Conservation (phyloP, 1,284 basidiomycete genomes). For the Pisolithus thermaeus region DNA sequence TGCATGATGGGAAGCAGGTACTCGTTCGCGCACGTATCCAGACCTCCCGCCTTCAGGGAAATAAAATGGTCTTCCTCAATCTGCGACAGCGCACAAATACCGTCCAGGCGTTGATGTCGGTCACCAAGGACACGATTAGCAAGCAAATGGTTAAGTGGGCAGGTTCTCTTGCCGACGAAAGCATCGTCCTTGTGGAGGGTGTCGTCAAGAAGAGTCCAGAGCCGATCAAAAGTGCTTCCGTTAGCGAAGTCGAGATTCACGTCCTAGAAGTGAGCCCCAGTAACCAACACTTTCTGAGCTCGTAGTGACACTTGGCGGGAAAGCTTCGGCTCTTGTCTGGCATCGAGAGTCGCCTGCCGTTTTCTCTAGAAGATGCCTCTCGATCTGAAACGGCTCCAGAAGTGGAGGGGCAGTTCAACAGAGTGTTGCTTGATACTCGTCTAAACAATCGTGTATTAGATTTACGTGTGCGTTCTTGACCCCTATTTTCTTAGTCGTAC, state of each 20-base stretch:
- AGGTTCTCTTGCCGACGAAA: constrained; percentile 75
- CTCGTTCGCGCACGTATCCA: constrained; percentile 89
- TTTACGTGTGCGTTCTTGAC: constrained; percentile 60
- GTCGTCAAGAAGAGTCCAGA: constrained; percentile 80
- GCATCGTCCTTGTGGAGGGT: constrained; percentile 88
- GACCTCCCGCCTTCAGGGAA: constrained; percentile 85
- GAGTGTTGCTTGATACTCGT: constrained; percentile 86
- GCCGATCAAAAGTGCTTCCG: constrained; percentile 86
- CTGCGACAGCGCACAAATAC: constrained; percentile 88
- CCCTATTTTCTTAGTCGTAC: neutral
- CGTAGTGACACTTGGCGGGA: constrained; percentile 1
- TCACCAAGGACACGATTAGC: constrained; percentile 79
- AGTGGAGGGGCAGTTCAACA: constrained; percentile 62
- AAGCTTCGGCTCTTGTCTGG: constrained; percentile 79
- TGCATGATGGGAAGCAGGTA: constrained; percentile 74
- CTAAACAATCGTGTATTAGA: constrained; percentile 96
- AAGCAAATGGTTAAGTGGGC: constrained; percentile 99
- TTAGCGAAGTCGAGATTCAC: constrained; percentile 87
- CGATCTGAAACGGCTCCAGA: constrained; percentile 78
- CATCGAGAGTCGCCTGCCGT: constrained; percentile 79
- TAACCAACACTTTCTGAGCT: neutral
- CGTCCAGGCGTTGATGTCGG: constrained; percentile 82
- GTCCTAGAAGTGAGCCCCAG: constrained; percentile 60
- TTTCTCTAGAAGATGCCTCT: constrained; percentile 91
- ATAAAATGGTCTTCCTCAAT: constrained; percentile 93